phyloP scores from a whole-genome alignment of 179 eudicot species.

The Sideroxylon spinosum region DNA sequence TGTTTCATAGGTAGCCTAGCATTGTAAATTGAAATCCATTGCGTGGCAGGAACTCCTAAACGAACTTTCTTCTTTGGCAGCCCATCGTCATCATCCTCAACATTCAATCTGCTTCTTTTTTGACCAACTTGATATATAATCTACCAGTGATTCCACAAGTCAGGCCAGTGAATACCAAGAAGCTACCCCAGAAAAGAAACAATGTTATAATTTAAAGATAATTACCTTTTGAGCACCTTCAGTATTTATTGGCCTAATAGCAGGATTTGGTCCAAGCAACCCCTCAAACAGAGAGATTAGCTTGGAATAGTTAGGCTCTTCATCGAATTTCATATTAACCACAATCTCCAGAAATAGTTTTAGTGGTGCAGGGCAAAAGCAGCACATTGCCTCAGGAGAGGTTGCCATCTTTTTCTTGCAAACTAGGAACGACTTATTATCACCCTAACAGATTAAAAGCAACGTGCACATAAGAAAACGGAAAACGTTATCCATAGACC shows the following conservation, averaged over 20 bases:
- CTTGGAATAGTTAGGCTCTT: slow-evolving; percentile 86
- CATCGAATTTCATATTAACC: slow-evolving; percentile 87
- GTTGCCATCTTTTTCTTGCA: slow-evolving; percentile 93
- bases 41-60: slow-evolving; percentile 78
- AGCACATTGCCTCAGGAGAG: slow-evolving; percentile 70
- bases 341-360: slow-evolving; percentile 70
- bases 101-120: slow-evolving; percentile 65
- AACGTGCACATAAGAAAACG: not conserved
- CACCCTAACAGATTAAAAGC: slow-evolving; percentile 47
- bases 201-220: not conserved
- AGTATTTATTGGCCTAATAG: slow-evolving; percentile 73
- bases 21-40: slow-evolving; percentile 82
- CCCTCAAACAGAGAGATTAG: slow-evolving; percentile 75
- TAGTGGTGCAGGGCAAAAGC: slow-evolving; percentile 72
- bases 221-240: slow-evolving; percentile 90
- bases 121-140: slow-evolving; percentile 77
- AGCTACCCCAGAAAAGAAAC: not conserved
- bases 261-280: slow-evolving; percentile 70
- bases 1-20: slow-evolving; percentile 88
- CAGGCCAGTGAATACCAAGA: not conserved
- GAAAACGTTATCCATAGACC: not conserved
- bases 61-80: slow-evolving; percentile 73
- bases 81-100: slow-evolving; percentile 70
- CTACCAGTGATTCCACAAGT: slow-evolving; percentile 23
- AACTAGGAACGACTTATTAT: slow-evolving; percentile 80